phyloP scores from a whole-genome alignment of 768 basidiomycete species.

The Exidia glandulosa region DNA sequence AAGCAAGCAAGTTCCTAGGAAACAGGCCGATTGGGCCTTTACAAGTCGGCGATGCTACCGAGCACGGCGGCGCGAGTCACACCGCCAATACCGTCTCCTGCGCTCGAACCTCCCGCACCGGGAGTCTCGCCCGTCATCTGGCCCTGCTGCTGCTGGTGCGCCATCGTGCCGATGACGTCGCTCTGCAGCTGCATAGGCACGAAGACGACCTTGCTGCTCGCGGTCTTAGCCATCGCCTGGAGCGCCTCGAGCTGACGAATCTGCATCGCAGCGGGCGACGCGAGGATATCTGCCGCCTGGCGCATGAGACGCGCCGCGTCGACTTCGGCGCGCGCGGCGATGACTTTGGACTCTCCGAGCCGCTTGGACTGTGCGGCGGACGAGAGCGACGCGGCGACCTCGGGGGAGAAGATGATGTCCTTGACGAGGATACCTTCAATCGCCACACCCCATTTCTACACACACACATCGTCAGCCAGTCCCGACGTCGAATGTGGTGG shows the following conservation, averaged over 20 bases:
- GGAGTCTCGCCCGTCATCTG: background rate
- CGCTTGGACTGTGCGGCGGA: slow-evolving; percentile 96
- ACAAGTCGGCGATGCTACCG: slow-evolving; percentile 38
- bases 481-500: background rate
- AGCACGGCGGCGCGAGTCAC: slow-evolving; percentile 40
- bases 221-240: slow-evolving; percentile 86
- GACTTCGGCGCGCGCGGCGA: slow-evolving; percentile 91
- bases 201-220: slow-evolving; percentile 86
- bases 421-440: slow-evolving; percentile 95
- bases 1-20: too few relatives aligned
- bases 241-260: slow-evolving; percentile 94
- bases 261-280: slow-evolving; percentile 94
- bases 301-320: slow-evolving; percentile 93
- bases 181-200: slow-evolving; percentile 86
- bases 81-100: slow-evolving; percentile 26
- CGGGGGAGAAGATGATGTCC: slow-evolving; percentile 86
- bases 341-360: slow-evolving; percentile 93
- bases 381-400: slow-evolving; percentile 83
- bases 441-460: slow-evolving; percentile 81
- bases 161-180: slow-evolving; percentile 47
- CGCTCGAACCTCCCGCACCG: background rate
- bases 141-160: slow-evolving; percentile 7
- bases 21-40: slow-evolving; percentile 2
- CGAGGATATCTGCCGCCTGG: slow-evolving; percentile 90
- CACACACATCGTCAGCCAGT: too few relatives aligned